Base-by-base conservation (phyloP, 75 land plant species). In the Pinus taeda region DNA sequence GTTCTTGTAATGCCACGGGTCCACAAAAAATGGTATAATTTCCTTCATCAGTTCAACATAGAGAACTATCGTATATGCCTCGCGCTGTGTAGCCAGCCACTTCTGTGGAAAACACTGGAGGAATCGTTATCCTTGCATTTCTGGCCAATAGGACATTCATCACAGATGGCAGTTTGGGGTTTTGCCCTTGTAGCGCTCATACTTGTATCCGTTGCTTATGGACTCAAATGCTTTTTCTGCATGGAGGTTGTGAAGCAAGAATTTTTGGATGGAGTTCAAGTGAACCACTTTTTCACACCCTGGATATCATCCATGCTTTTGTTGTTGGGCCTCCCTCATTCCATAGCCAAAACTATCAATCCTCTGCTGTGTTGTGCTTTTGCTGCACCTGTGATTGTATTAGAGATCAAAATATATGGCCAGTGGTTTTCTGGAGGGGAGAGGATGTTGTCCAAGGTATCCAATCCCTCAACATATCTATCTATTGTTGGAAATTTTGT, bases 221-320 rank as follows among this genome's bases (percentile, higher is more conserved):
- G 13, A 42, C 17, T 42, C 4, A 69, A 69, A 42, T 69, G 72
- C 53, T 20, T 42, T 15, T n/a, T 69, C 57, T 92, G 83, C 87
- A 90, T 85, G 71, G 97, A 92, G 67, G 92, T 89, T 0, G 94
- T 94, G 76, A 79, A 86, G 20, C 84, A 92, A 9, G 97, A 94
- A 70, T 94, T 83, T 74, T 83, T 81, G 63, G 91, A 92, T 57
- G 92, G 90, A 0, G 79, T 94, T 15, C 82, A 92, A n/a, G 85
- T 91, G 65, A 94, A 94, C 88, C 90, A 88, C 85, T 88, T 94
- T 87, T 94, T 94, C 30, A 88, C 94, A 36, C 97, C 97, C 4
- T 90, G 87, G 88, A 88, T 94, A 45, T 78, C 90, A 57, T 77
- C 87, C 60, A 78, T 94, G 74, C 88, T 94, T 69, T 75, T 91